Percentiles rank a stretch among this genome's conserved stretches.
Evolutionary conservation across 495 filamentous ascomycete genomes (phyloP).

Genomic region (Hypoxylon lenormandii): DNA sequence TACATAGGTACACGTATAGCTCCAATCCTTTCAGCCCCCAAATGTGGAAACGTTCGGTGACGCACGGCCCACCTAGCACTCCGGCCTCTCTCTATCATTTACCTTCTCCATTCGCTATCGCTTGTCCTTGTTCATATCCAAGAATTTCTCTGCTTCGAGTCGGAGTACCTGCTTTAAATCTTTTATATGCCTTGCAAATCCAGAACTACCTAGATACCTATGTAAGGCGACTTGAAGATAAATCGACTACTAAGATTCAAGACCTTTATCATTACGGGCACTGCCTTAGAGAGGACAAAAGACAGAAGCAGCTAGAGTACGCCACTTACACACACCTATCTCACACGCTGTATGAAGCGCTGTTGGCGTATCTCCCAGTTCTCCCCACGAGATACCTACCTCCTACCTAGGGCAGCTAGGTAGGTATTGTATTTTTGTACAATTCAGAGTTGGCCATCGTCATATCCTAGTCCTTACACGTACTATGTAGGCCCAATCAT

Average conservation of each 20-base stretch:
- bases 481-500: slow-evolving; percentile 1
- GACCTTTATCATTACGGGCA: not conserved
- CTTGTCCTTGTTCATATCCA: not conserved
- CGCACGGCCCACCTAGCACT: slow-evolving; percentile 29
- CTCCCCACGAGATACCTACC: not conserved
- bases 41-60: slow-evolving; percentile 30
- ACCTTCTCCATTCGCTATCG: not conserved
- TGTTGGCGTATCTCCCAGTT: not conserved
- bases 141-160: too few species aligned
- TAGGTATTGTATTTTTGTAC: not conserved
- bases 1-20: not conserved
- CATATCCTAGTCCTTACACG: slow-evolving; percentile 18
- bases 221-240: too few species aligned
- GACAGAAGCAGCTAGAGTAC: not conserved
- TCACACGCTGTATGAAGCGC: not conserved
- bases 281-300: not conserved
- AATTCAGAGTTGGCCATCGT: slow-evolving; percentile 15
- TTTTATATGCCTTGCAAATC: not conserved
- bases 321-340: not conserved
- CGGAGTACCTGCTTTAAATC: too few species aligned
- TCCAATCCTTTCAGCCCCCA: slow-evolving; percentile 15
- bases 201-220: not conserved
- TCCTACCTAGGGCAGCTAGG: not conserved
- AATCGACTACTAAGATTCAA: not conserved
- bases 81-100: not conserved